Evolutionary conservation across 306 rosid genomes (phyloP).

Genomic region (Quercus gilva): DNA sequence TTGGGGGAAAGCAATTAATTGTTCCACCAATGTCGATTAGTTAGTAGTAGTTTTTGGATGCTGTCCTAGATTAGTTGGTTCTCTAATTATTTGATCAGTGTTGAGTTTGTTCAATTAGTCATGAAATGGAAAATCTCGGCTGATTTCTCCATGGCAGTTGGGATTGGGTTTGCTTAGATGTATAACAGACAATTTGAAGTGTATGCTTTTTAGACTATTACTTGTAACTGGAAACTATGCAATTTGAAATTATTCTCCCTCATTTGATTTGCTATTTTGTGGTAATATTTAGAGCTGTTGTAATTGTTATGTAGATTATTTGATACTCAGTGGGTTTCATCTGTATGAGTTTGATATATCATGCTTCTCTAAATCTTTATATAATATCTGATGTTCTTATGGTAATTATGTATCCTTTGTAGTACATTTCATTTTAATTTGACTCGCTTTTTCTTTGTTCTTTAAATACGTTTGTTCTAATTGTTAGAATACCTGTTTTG

Average conservation of each 20-base stretch:
- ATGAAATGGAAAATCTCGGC: background rate
- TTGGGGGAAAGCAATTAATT: background rate
- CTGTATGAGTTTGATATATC: background rate
- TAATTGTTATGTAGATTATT: background rate
- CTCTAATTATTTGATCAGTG: background rate
- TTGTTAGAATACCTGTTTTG: slow-evolving; percentile 24
- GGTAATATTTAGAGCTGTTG: background rate
- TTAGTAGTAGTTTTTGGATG: background rate
- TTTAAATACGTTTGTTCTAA: slow-evolving; percentile 6
- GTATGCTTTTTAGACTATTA: background rate
- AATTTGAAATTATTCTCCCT: background rate
- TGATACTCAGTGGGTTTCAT: background rate
- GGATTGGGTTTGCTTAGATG: background rate
- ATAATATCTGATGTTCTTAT: slow-evolving; percentile 1
- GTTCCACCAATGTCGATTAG: background rate
- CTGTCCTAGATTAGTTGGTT: background rate
- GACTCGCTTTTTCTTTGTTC: background rate
- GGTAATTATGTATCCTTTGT: background rate
- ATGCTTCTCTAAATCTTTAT: background rate
- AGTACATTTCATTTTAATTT: background rate
- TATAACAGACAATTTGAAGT: background rate
- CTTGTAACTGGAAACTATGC: background rate
- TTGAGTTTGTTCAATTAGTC: background rate
- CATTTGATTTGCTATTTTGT: background rate
- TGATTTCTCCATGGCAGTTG: background rate